Base-by-base conservation (phyloP, 75 land plant genomes). In the Gnetum montanum region DNA sequence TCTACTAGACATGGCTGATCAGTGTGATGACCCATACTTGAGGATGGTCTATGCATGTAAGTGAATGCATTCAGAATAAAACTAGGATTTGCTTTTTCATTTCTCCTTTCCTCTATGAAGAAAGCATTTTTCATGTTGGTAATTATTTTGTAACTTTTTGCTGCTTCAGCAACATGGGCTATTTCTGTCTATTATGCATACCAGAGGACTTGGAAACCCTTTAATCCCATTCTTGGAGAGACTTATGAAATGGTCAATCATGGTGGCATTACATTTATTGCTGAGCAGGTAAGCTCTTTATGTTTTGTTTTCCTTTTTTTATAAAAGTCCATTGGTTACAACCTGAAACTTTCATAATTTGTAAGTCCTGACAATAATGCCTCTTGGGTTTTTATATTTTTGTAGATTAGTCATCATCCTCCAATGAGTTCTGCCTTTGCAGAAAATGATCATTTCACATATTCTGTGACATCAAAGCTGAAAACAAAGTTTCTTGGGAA, bases 401-500 rank as follows among this genome's bases (percentile, higher is more conserved):
- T 22, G 35, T 66, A 95, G 99, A 96, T 95, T 0, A 84, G 99
- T 59, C 99, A 95, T 77, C 99, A 90, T 72, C 99, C 99, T 41
- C 99, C 99, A 59, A 95, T 86, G 93, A 74, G 97, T 58, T 79
- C 86, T 46, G 99, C 80, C 3, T 97, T 86, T 79, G 96, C 97
- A 35, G 99, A 95, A 67, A 95, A 90, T 66, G 92, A 83, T 35
- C 99, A 95, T 57, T 95, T 95, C 59, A 70, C 78, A 10, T 95
- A 95, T 69, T 88, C 87, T 64, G 67, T 95, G 20, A 86, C 97
- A 7, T 95, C 99, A 34, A 95, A 95, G 72, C 49, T 95, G 33
- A 95, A 84, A 63, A 95, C 99, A 28, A 95, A 90, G 63, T 90
- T 86, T 61, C 67, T 95, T 10, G 99, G 99, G 16, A 95, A 90